A percentile compares a stretch with the other conserved stretches of the same genome.
These are phyloP conservation scores for Fusarium papillatum DNA, from an alignment of 2,329 filamentous ascomycete species.

Conservation along the genomic window DNA sequence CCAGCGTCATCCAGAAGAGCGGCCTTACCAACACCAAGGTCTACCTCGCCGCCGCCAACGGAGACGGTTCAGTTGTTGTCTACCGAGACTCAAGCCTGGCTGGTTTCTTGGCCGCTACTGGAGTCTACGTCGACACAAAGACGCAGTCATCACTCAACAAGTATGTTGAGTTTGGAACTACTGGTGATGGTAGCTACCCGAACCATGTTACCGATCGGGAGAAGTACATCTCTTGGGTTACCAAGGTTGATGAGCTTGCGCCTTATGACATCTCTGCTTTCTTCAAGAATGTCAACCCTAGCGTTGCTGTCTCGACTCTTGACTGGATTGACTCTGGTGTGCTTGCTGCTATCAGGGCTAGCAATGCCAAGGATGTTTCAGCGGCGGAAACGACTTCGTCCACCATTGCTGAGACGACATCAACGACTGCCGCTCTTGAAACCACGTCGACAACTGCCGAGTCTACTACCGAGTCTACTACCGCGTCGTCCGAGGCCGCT, in stretches of 20 bases:
- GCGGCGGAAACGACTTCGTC: not conserved
- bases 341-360: slow-evolving; percentile 30
- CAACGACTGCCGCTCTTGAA: not conserved
- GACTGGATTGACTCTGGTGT: slow-evolving; percentile 41
- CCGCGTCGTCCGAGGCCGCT: not conserved
- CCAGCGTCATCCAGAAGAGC: slow-evolving; percentile 48
- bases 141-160: slow-evolving; percentile 49
- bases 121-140: slow-evolving; percentile 46
- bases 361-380: slow-evolving; percentile 30
- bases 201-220: slow-evolving; percentile 50
- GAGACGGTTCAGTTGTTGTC: slow-evolving; percentile 53
- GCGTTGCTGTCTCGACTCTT: slow-evolving; percentile 19
- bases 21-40: slow-evolving; percentile 52
- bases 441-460: not conserved
- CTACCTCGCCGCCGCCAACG: slow-evolving; percentile 57
- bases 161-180: slow-evolving; percentile 58
- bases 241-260: slow-evolving; percentile 47
- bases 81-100: slow-evolving; percentile 55
- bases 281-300: slow-evolving; percentile 22
- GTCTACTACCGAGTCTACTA: not conserved
- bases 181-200: slow-evolving; percentile 55
- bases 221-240: slow-evolving; percentile 50
- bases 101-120: slow-evolving; percentile 52
- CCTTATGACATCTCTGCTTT: slow-evolving; percentile 33
- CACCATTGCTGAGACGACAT: not conserved